phyloP scores from a whole-genome alignment of 78 protist genomes.

The Dictyostelium firmibasis region DNA sequence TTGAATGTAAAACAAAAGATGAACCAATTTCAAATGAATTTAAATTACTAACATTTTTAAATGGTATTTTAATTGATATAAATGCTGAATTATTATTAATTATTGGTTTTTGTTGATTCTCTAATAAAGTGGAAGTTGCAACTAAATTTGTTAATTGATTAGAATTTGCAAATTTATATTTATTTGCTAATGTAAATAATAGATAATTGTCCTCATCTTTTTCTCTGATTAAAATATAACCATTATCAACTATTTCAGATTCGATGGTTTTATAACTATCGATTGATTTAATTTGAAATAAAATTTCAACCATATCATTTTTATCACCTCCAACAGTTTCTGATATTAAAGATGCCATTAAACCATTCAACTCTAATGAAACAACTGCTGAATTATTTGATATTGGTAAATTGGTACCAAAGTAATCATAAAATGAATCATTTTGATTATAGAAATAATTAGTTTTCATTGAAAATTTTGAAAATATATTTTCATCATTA shows the following conservation, averaged over 20 bases:
- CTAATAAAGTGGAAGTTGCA: not conserved
- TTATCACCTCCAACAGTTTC: not conserved
- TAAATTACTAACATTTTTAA: not conserved
- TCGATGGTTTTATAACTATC: not conserved
- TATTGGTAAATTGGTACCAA: not conserved
- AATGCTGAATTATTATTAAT: not conserved
- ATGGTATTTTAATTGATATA: not conserved
- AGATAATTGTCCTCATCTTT: not conserved
- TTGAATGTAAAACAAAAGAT: not conserved
- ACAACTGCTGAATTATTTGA: not conserved
- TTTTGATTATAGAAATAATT: not conserved
- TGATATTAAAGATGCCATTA: not conserved
- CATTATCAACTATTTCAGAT: not conserved
- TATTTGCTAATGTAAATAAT: not conserved
- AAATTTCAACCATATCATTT: not conserved
- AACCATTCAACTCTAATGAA: not conserved
- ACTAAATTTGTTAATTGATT: not conserved
- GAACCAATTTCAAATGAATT: conserved; percentile 3
- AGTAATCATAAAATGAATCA: not conserved
- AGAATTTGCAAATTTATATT: not conserved
- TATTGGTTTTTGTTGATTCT: not conserved
- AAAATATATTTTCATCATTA: not conserved
- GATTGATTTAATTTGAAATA: not conserved
- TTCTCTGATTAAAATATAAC: not conserved
- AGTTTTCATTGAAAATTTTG: not conserved